Conservation (phyloP, 441 rosid genomes). For the Gossypium schwendimanii region DNA sequence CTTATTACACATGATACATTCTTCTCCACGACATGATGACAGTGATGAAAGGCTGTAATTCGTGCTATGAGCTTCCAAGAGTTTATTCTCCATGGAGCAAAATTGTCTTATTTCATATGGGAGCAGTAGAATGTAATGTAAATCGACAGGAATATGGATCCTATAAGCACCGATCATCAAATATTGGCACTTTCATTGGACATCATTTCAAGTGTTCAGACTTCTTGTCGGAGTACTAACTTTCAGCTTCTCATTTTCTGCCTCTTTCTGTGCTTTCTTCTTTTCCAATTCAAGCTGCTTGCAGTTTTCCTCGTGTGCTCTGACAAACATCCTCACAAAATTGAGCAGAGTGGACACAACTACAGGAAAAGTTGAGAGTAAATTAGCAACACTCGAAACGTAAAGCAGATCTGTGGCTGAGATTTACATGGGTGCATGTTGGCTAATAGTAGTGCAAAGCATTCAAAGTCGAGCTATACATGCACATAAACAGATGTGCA, state of each 20-base stretch:
- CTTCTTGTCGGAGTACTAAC: slow-evolving; percentile 22
- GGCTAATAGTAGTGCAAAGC: background rate
- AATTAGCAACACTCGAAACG: background rate
- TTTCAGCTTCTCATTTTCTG: slow-evolving; percentile 44
- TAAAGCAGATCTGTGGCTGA: background rate
- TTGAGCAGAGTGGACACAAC: slow-evolving; percentile 79
- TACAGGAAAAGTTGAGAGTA: slow-evolving; percentile 20
- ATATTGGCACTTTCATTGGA: slow-evolving; percentile 19
- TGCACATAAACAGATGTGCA: background rate
- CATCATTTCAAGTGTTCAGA: slow-evolving; percentile 11
- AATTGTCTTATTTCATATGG: background rate
- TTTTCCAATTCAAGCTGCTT: slow-evolving; percentile 67
- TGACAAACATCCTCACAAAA: slow-evolving; percentile 71
- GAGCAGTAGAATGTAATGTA: background rate
- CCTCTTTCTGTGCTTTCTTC: slow-evolving; percentile 56
- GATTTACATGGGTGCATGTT: background rate
- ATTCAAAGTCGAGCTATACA: background rate
- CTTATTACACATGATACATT: background rate
- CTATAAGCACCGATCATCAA: slow-evolving; percentile 15
- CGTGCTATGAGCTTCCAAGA: slow-evolving; percentile 1
- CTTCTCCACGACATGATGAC: background rate
- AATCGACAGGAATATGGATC: background rate
- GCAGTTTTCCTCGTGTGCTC: slow-evolving; percentile 76
- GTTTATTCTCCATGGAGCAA: background rate
- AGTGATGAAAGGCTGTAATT: background rate